Percentiles rank a stretch among this genome's conserved stretches.
Evolutionary conservation across 257 asterid species (phyloP).

Genomic region (Nicotiana knightiana): DNA sequence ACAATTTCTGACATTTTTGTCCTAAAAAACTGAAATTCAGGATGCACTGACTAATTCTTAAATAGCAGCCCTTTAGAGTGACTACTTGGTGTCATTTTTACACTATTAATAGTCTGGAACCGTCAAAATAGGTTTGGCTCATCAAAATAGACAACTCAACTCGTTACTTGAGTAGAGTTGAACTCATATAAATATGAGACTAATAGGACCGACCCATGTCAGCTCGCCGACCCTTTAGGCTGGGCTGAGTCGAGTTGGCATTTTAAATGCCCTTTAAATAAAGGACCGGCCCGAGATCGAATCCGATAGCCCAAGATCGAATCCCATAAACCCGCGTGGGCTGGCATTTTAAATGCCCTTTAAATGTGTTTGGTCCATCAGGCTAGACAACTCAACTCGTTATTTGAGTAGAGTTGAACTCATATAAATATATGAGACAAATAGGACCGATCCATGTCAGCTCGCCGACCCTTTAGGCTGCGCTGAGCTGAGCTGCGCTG

Average conservation of each 20-base stretch:
- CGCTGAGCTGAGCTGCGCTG: no score
- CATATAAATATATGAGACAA: neutral
- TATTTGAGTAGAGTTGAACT: neutral
- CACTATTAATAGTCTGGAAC: neutral
- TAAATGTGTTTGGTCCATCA: no score
- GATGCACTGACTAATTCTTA: no score
- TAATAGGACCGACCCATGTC: neutral
- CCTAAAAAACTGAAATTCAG: no score
- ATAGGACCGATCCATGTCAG: neutral
- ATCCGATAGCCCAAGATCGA: no score
- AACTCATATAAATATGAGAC: neutral
- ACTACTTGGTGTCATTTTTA: no score
- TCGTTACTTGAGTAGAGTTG: neutral
- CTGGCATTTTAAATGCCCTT: no score
- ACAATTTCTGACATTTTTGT: no score
- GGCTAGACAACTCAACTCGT: no score
- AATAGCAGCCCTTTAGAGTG: no score
- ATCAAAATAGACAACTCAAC: neutral
- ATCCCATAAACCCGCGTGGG: no score
- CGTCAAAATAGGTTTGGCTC: neutral
- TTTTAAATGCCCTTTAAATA: neutral
- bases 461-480: neutral
- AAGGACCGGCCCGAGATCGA: neutral
- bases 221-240: neutral
- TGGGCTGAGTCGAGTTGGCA: neutral